Conservation (phyloP, 2,329 filamentous ascomycete genomes). For the Penicillium aurantiogriseum region DNA sequence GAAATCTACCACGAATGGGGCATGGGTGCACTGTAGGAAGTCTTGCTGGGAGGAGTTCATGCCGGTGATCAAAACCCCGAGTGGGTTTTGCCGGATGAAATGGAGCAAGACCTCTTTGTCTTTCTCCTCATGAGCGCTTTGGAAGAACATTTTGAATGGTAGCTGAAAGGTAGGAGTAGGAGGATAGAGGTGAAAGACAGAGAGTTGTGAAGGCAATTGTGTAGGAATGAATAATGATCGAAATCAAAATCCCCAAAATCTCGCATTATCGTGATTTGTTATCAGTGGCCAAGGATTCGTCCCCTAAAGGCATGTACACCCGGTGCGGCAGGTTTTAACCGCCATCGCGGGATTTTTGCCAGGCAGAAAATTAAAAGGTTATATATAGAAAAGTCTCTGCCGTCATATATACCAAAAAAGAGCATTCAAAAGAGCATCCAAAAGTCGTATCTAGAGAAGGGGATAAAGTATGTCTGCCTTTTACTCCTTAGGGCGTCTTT, state of each 20-base stretch:
- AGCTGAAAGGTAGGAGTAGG: background rate
- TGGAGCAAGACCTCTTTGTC: slow-evolving; percentile 15
- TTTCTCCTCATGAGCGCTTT: slow-evolving; percentile 13
- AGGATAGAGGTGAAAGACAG: background rate
- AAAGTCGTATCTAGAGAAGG: no score
- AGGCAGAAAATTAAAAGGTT: no score
- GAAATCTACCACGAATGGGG: slow-evolving; percentile 12
- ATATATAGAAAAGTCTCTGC: no score
- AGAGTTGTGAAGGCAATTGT: background rate
- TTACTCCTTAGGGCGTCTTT: no score
- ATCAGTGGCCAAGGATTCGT: background rate
- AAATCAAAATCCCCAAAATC: background rate
- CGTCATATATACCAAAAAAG: no score
- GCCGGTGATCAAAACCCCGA: slow-evolving; percentile 16
- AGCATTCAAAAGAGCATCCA: no score
- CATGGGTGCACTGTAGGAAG: slow-evolving; percentile 18
- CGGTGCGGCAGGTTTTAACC: no score
- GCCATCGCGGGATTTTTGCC: no score
- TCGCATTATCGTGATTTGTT: slow-evolving; percentile 1
- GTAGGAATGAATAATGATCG: background rate
- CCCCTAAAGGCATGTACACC: background rate
- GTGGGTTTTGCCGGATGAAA: slow-evolving; percentile 15
- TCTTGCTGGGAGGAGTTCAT: slow-evolving; percentile 15
- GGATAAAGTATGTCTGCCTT: no score
- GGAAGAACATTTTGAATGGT: slow-evolving; percentile 13